Percentiles rank a stretch among this genome's conserved stretches.
Conservation (phyloP, 2,329 filamentous ascomycete species). For the Fusarium staphyleae region DNA sequence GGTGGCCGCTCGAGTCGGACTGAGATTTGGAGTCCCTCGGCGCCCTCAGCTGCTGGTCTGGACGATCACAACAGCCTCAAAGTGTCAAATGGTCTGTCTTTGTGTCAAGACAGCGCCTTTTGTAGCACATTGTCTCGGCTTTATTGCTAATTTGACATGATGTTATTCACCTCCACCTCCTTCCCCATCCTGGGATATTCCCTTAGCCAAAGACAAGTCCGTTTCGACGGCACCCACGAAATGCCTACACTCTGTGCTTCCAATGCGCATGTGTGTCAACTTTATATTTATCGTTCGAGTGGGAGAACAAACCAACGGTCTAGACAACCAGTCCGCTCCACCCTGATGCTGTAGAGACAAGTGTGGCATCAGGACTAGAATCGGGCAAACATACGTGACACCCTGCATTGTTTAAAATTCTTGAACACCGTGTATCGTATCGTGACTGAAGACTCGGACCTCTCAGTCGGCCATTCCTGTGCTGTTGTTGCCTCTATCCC, state of each 20-base stretch:
- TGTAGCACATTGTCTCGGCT: slow-evolving; percentile 16
- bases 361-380: slow-evolving; percentile 70
- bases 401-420: neutral
- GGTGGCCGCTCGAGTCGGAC: slow-evolving; percentile 10
- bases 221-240: slow-evolving; percentile 55
- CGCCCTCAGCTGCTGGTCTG: slow-evolving; percentile 1
- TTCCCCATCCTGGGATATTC: neutral
- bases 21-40: slow-evolving; percentile 24
- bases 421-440: no score
- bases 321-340: slow-evolving; percentile 74
- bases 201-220: slow-evolving; percentile 24
- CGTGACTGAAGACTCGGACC: slow-evolving; percentile 2
- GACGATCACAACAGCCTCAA: slow-evolving; percentile 1
- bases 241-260: slow-evolving; percentile 68
- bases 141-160: slow-evolving; percentile 21
- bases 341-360: slow-evolving; percentile 64
- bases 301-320: slow-evolving; percentile 68
- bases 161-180: neutral
- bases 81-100: neutral
- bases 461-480: no score
- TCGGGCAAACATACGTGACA: slow-evolving; percentile 56
- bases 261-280: slow-evolving; percentile 67
- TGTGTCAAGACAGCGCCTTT: neutral
- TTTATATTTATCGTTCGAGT: slow-evolving; percentile 65
- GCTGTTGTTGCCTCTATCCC: neutral